Base-by-base conservation (phyloP, 2,329 filamentous ascomycete genomes). In the Trichothecium roseum region DNA sequence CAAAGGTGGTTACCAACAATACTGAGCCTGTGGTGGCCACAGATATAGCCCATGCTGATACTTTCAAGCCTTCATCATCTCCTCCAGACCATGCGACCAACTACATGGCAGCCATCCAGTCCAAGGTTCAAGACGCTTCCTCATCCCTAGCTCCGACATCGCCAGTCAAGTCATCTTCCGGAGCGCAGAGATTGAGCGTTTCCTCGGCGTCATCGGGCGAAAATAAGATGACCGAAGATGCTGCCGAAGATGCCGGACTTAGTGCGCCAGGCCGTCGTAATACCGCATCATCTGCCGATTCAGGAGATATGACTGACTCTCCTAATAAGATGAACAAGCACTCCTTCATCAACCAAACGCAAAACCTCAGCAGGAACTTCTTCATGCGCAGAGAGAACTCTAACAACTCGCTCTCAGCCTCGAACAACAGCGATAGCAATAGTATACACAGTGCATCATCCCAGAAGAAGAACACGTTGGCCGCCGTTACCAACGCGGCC, bases 71-170 rank as follows among this genome's bases (percentile, higher is more conserved):
- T 12, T 71, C 68, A 4, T 66, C 64, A 2, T 72, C 70, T 22
- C 66, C 68, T 5, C 69, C 72, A 2, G 71, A 77, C 27, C 66
- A 76, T 49, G 81, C 81, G 17, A 66, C 69, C 16, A 72, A 65
- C 43, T 66, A 72, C 18, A 84, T 87, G 67, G 78, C 79, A 37
- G 77, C 75, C 28, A 63, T 84, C 28, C 76, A 81, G n/a, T 71
- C 65, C 14, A 66, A 72, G 14, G 74, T 80, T 1, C 67, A 72
- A 26, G 64, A 71, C n/a, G 54, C 58, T 16, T 72, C 74, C 1
- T 69, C 74, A 2, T 50, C 56, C 6, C 60, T 62, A 10, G 66
- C 68, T 38, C 61, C 50, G 29, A 52, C 45, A 35, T 55, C 43
- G 30, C 57, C 47, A 39, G 50, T 40, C 38, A 60, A 54, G 42